Evolutionary conservation across 2,329 filamentous ascomycete genomes (phyloP), one percentile per base, ranked within the genome.

Genomic region (Magnaporthiopsis rhizophila): DNA sequence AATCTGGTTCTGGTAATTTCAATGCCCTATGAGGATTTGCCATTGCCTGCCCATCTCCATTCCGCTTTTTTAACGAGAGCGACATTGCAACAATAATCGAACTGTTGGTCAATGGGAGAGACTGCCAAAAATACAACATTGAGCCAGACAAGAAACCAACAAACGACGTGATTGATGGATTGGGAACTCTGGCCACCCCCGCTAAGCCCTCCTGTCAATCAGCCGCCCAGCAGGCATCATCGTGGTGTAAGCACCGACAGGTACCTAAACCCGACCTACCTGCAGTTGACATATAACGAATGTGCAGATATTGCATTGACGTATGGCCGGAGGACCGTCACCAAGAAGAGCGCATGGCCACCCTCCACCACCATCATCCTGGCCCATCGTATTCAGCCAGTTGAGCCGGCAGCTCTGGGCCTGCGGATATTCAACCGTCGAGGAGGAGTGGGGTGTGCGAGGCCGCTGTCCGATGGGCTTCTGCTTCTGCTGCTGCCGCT

Each of bases 351-450:
- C 8, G 11, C 32, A 34, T 12, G 38, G 38, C 38, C 38, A 50
- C 38, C 38, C 38, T 50, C 38, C 18, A 50, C 38, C 15, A 4
- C 38, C 38, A 18, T 11, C 38, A 50, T 8, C 24, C 56, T 58
- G 26, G 21, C 58, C 30, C 58, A 36, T 59, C 58, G 13, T 30
- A 59, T 59, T 59, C 58, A 36, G 28, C 58, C 58, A 34, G 18
- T 59, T 59, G 28, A 59, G 26, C 58, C 58, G 58, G 58, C 18
- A 24, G n/a, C 15, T 32, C 26, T 59, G 58, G 58, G 32, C 32
- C 28, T 32, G 26, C 58, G 58, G 26, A 30, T 34, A 59, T 59
- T 59, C 26, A 59, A 13, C 58, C 58, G 58, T 59, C 24, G 58
- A 30, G 58, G 58, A 59, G 58, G 26, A 30, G 58, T 59, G 58